Conservation (phyloP, 2,329 filamentous ascomycete genomes). For the Pseudogymnoascus sp. region DNA sequence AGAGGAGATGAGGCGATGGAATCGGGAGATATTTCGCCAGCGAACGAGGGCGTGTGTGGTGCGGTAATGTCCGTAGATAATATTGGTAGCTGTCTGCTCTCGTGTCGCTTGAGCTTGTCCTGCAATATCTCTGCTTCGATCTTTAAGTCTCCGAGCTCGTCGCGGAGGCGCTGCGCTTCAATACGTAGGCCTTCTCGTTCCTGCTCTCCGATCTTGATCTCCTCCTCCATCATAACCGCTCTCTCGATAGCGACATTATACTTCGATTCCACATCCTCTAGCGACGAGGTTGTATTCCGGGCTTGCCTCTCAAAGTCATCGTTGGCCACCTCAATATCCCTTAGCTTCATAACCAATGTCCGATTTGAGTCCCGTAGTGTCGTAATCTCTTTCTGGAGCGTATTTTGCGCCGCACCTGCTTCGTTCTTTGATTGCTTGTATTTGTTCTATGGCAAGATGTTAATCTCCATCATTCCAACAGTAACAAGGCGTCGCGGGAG, state of each 20-base stretch:
- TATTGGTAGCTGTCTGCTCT: constrained; percentile 48
- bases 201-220: constrained; percentile 83
- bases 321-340: constrained; percentile 95
- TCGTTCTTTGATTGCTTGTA: constrained; percentile 92
- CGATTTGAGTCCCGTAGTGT: constrained; percentile 77
- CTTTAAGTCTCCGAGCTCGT: constrained; percentile 87
- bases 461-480: constrained; percentile 20
- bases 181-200: constrained; percentile 85
- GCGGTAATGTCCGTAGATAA: constrained; percentile 56
- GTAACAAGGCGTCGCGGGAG: background rate
- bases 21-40: constrained; percentile 55
- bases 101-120: constrained; percentile 78
- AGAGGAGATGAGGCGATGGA: constrained; percentile 90
- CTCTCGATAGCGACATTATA: constrained; percentile 93
- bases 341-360: constrained; percentile 70
- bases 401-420: constrained; percentile 73
- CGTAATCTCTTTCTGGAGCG: constrained; percentile 92
- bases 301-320: constrained; percentile 97
- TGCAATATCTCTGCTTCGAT: constrained; percentile 91
- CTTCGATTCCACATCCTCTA: constrained; percentile 95
- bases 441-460: constrained; percentile 57
- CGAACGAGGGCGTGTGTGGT: constrained; percentile 64
- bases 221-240: constrained; percentile 87
- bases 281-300: constrained; percentile 86
- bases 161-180: constrained; percentile 78